Evolutionary conservation across 768 basidiomycete genomes (phyloP).

Genomic region (Lyophyllum semitale): DNA sequence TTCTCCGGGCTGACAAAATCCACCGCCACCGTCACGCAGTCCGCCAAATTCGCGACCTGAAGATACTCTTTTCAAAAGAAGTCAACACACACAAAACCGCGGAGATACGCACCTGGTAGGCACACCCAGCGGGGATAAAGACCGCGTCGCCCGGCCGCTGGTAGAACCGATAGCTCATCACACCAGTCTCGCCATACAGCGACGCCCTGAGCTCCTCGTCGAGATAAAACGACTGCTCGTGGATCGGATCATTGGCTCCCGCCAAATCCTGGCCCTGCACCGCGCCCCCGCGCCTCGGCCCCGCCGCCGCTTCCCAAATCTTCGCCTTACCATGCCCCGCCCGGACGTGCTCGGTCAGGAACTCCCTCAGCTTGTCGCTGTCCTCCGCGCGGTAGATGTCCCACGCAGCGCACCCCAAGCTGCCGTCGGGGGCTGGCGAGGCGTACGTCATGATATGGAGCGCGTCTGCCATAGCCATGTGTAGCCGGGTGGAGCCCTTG

Average conservation of each 20-base stretch:
- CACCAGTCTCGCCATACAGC: slow-evolving; percentile 65
- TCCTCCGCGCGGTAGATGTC: slow-evolving; percentile 89
- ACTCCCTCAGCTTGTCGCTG: slow-evolving; percentile 72
- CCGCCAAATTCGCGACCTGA: slow-evolving; percentile 87
- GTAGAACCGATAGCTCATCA: slow-evolving; percentile 77
- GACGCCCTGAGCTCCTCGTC: slow-evolving; percentile 67
- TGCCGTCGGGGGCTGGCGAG: slow-evolving; percentile 52
- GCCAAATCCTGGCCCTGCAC: neutral
- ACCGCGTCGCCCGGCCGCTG: too few species aligned
- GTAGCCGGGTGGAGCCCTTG: slow-evolving; percentile 84
- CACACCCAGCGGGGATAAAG: too few species aligned
- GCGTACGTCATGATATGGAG: slow-evolving; percentile 89
- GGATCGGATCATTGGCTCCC: slow-evolving; percentile 73
- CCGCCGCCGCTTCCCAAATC: neutral
- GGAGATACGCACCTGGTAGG: slow-evolving; percentile 65
- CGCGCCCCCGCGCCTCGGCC: neutral
- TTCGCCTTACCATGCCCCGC: neutral
- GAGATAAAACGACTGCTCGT: slow-evolving; percentile 86
- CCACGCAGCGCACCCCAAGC: slow-evolving; percentile 78
- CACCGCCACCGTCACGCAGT: slow-evolving; percentile 94
- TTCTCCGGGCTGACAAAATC: too few species aligned
- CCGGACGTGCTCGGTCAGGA: slow-evolving; percentile 50
- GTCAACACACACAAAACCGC: neutral
- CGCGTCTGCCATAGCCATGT: slow-evolving; percentile 95
- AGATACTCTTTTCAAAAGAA: too few species aligned